These are phyloP conservation scores for Berberis vulgaris DNA, from an alignment of 164 flowering plant species.

Conservation along the genomic window DNA sequence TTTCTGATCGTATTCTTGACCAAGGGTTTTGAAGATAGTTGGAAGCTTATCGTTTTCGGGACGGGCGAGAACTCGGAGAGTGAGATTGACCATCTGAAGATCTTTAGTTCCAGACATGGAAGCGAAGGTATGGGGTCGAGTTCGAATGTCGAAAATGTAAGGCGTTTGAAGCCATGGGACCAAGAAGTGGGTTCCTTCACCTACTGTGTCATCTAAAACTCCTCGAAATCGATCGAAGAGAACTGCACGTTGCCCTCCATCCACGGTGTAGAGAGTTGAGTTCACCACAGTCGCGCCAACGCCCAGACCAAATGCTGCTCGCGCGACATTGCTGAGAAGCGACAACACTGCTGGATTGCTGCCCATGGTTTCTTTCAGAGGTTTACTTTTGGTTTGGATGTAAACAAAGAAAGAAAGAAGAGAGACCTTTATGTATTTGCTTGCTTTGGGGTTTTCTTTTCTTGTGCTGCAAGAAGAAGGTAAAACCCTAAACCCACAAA, in stretches of 20 bases:
- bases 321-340: constrained; percentile 53
- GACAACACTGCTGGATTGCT: constrained; percentile 50
- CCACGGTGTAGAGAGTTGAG: constrained; percentile 64
- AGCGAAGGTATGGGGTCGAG: constrained; percentile 73
- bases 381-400: neutral
- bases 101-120: constrained; percentile 86
- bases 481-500: too few species aligned
- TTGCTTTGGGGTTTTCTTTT: neutral
- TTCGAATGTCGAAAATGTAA: constrained; percentile 73
- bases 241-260: constrained; percentile 59
- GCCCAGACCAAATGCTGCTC: constrained; percentile 61
- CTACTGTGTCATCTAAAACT: constrained; percentile 54
- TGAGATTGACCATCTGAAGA: constrained; percentile 83
- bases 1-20: constrained; percentile 81
- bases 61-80: constrained; percentile 72
- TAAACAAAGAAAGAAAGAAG: too few species aligned
- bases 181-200: constrained; percentile 83
- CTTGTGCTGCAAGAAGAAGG: neutral
- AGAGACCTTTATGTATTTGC: too few species aligned
- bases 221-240: constrained; percentile 72
- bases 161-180: constrained; percentile 82
- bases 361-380: neutral
- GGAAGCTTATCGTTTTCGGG: constrained; percentile 57
- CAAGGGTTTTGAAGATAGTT: constrained; percentile 57
- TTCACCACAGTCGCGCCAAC: constrained; percentile 34